A percentile compares a stretch with the other conserved stretches of the same genome.
Conservation (phyloP, 768 basidiomycete species). For the Auricularia heimuer region DNA sequence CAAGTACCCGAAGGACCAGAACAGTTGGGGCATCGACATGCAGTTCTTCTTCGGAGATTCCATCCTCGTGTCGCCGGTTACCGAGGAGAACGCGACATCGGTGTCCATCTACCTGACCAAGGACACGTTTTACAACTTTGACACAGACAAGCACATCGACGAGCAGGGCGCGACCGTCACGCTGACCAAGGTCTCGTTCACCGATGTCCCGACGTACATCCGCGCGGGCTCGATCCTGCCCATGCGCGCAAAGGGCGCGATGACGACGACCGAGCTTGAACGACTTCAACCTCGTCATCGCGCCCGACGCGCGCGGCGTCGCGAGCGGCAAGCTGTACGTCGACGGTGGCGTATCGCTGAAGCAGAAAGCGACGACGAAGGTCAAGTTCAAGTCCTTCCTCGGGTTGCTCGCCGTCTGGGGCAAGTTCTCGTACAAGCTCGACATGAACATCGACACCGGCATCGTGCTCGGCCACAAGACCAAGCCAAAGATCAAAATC, state of each 20-base stretch:
- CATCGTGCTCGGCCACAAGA: conserved; percentile 19
- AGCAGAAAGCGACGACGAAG: conserved; percentile 19
- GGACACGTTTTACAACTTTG: conserved; percentile 59
- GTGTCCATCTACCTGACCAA: conserved; percentile 53
- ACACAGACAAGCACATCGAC: conserved; percentile 36
- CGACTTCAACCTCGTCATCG: conserved; percentile 56
- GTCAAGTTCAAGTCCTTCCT: conserved; percentile 20
- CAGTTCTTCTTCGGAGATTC: conserved; percentile 65
- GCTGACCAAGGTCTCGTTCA: conserved; percentile 34
- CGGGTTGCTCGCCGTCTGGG: conserved; percentile 19
- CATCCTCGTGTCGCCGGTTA: conserved; percentile 61
- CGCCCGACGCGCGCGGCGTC: conserved; percentile 39
- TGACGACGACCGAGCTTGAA: conserved; percentile 51
- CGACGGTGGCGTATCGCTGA: conserved; percentile 51
- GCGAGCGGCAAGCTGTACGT: conserved; percentile 48
- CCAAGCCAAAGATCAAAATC: conserved; percentile 9
- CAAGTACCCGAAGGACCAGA: conserved; percentile 53
- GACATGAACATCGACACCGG: conserved; percentile 25
- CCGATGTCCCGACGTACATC: conserved; percentile 54
- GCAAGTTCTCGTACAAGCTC: conserved; percentile 20
- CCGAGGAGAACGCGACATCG: conserved; percentile 46
- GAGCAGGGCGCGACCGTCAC: conserved; percentile 31
- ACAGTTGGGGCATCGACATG: conserved; percentile 50
- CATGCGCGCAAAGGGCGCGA: conserved; percentile 41
- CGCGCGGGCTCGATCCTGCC: conserved; percentile 50